Evolutionary conservation across 306 rosid genomes (phyloP).

Genomic region (Ziziphus jujuba): DNA sequence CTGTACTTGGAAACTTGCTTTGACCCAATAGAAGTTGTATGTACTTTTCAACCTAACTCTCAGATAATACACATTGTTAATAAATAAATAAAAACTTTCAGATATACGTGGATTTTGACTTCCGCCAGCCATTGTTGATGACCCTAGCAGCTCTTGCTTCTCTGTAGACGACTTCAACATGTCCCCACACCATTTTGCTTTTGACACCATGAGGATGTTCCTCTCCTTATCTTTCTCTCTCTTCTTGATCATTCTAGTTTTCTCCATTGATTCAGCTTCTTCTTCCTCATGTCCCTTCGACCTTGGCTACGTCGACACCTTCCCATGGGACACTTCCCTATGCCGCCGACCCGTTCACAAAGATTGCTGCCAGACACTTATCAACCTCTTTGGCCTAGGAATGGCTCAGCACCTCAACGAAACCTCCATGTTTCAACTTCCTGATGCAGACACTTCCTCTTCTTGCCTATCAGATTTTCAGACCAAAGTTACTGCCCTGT

Average conservation of each 20-base stretch:
- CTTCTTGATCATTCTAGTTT: conserved; percentile 17
- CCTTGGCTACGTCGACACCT: conserved; percentile 58
- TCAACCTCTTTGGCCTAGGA: conserved; percentile 62
- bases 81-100: neutral
- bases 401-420: conserved; percentile 59
- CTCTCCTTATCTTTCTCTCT: neutral
- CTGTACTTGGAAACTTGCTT: no score
- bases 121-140: no score
- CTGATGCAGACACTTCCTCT: conserved; percentile 43
- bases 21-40: no score
- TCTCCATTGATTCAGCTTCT: neutral
- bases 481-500: conserved; percentile 32
- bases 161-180: neutral
- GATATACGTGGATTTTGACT: neutral
- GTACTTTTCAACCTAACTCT: no score
- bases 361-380: conserved; percentile 67
- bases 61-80: no score
- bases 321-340: conserved; percentile 73
- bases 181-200: no score
- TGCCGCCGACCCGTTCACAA: conserved; percentile 36
- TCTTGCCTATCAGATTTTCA: conserved; percentile 53
- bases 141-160: neutral
- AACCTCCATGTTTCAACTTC: conserved; percentile 52
- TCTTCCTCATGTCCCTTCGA: conserved; percentile 62
- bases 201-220: conserved; percentile 25